These are phyloP conservation scores for Ophiostoma himal-ulmi DNA, from an alignment of 2,329 filamentous ascomycete genomes.

Conservation along the genomic window DNA sequence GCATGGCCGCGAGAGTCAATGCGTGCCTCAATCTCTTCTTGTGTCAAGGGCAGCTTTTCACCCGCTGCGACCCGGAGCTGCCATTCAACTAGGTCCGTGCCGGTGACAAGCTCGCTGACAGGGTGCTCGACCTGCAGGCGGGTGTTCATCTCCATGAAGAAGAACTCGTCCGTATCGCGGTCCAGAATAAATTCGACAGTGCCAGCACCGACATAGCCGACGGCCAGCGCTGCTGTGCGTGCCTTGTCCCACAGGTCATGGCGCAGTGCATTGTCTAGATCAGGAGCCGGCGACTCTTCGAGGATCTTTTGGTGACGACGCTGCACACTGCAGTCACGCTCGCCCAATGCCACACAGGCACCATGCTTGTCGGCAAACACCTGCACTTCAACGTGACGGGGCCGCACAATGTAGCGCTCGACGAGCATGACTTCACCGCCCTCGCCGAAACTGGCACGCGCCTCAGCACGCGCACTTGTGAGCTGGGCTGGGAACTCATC, in stretches of 20 bases:
- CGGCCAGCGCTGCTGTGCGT: slow-evolving; percentile 61
- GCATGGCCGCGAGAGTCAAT: slow-evolving; percentile 76
- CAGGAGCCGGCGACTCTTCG: slow-evolving; percentile 78
- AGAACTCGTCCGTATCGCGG: slow-evolving; percentile 73
- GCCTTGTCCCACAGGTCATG: slow-evolving; percentile 62
- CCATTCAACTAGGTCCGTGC: slow-evolving; percentile 81
- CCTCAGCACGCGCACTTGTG: slow-evolving; percentile 67
- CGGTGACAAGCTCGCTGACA: slow-evolving; percentile 68
- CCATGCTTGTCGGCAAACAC: slow-evolving; percentile 79
- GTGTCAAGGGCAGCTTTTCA: slow-evolving; percentile 51
- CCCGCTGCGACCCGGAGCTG: slow-evolving; percentile 71
- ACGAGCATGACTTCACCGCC: slow-evolving; percentile 75
- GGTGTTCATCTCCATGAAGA: slow-evolving; percentile 79
- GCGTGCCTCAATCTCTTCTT: slow-evolving; percentile 61
- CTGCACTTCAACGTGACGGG: slow-evolving; percentile 84
- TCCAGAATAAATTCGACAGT: slow-evolving; percentile 91
- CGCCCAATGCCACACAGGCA: slow-evolving; percentile 74
- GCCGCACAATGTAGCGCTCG: slow-evolving; percentile 73
- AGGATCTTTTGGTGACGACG: slow-evolving; percentile 85
- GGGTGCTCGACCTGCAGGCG: slow-evolving; percentile 94
- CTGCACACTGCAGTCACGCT: slow-evolving; percentile 84
- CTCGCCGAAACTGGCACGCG: slow-evolving; percentile 73
- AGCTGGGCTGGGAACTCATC: slow-evolving; percentile 66
- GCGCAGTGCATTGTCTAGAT: slow-evolving; percentile 52
- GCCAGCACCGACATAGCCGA: slow-evolving; percentile 82